A percentile compares a stretch with the other conserved stretches of the same genome.
phyloP scores from a whole-genome alignment of 2,329 filamentous ascomycete species.

The Orbilia oligospora region DNA sequence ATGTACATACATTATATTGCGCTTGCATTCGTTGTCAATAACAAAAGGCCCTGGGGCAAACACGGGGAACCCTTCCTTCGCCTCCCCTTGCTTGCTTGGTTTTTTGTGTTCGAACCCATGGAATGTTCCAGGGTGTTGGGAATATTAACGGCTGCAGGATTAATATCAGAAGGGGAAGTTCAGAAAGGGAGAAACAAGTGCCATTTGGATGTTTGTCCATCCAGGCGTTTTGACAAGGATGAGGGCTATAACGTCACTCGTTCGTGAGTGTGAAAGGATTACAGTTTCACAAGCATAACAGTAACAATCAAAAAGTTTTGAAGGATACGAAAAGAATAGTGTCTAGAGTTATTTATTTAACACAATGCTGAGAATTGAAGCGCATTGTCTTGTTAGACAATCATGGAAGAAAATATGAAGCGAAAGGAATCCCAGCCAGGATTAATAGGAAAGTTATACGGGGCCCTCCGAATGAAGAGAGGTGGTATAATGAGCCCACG shows the following conservation, averaged over 20 bases:
- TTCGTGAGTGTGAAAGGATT: constrained; percentile 14
- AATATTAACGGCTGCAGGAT: constrained; percentile 53
- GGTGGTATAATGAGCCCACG: constrained; percentile 54
- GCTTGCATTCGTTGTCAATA: constrained; percentile 19
- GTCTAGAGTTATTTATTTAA: constrained; percentile 45
- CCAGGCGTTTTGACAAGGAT: constrained; percentile 35
- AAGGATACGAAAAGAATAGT: constrained; percentile 42
- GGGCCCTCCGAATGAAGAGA: constrained; percentile 22
- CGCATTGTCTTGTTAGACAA: constrained; percentile 12
- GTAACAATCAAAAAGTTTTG: background rate
- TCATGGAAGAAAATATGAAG: constrained; percentile 43
- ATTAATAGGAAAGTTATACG: constrained; percentile 52
- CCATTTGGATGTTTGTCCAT: constrained; percentile 16
- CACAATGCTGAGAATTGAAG: constrained; percentile 15
- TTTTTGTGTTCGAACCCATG: constrained; percentile 34
- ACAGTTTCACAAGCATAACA: constrained; percentile 13
- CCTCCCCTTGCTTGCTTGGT: constrained; percentile 51
- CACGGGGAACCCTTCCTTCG: constrained; percentile 28
- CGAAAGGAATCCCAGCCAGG: constrained; percentile 40
- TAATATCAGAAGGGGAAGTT: constrained; percentile 54
- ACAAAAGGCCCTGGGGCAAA: constrained; percentile 23
- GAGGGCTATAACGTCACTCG: constrained; percentile 45
- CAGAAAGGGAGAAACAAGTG: constrained; percentile 9
- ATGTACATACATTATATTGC: constrained; percentile 7
- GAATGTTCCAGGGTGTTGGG: constrained; percentile 56